Evolutionary conservation across 225 moss, liverwort and hornwort genomes (phyloP), one percentile per base, ranked within the genome.

Genomic region (Takakia lepidozioides): DNA sequence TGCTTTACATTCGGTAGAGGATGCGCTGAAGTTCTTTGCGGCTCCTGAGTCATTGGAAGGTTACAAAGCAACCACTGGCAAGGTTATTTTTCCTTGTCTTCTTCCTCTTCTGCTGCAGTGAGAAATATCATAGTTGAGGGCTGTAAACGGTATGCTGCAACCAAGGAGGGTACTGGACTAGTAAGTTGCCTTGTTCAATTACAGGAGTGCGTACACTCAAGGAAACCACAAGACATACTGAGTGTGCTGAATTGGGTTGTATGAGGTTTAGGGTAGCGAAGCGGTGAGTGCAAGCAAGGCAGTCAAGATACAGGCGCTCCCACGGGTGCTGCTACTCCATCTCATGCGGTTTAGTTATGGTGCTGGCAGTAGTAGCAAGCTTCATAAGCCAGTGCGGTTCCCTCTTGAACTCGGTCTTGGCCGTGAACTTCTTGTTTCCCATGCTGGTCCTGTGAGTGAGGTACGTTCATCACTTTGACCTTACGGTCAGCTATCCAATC

Each of bases 271-370:
- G 74, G 68, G 67, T 49, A 57, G 47, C 17, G 74, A 83, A 68
- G 88, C 88, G 30, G 93, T 93, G 26, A 75, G 80, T 65, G 93
- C 93, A 58, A 93, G 88, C 66, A 93, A 93, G 66, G 74, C 78
- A 45, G 75, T 93, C 16, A 93, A 93, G 72, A 76, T 93, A 67
- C 88, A 93, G 73, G 64, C 83, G 9, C 66, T 93, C 48, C 93
- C 93, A 48, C 70, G 75, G 49, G 72, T 93, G 65, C 59, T 93
- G 60, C 78, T 93, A 27, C 67, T 93, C 26, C 93, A 93, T 60
- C 66, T 93, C 19, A 93, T 93, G 93, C 88, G 93, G 16, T 93
- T 93, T 56, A 93, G 93, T 65, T 93, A 88, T 52, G 93, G 88
- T 43, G 67, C 73, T 60, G 57, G 57, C 43, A 88, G 93, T 38